Conservation (phyloP, 2,329 filamentous ascomycete genomes). For the Penicillium sumatraense region DNA sequence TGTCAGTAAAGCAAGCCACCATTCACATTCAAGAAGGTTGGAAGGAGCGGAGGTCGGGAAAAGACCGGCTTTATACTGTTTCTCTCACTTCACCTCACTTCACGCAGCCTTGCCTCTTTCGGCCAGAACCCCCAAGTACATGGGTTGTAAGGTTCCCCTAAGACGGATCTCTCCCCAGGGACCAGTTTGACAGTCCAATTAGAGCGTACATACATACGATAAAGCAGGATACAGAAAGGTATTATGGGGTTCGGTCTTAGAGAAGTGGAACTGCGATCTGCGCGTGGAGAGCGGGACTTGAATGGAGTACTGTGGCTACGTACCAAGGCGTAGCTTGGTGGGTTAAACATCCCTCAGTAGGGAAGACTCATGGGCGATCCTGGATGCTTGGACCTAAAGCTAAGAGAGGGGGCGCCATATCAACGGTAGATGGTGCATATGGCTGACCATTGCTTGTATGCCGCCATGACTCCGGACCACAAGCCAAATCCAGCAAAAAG, state of each 20-base stretch:
- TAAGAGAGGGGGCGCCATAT: not conserved
- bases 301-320: conserved; percentile 9
- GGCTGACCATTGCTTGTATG: conserved; percentile 1
- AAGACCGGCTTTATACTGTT: too few relatives aligned
- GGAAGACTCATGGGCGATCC: conserved; percentile 15
- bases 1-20: too few relatives aligned
- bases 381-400: conserved; percentile 17
- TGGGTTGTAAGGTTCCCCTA: not conserved
- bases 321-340: conserved; percentile 3
- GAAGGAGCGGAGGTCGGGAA: too few relatives aligned
- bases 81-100: too few relatives aligned
- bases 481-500: not conserved
- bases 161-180: not conserved
- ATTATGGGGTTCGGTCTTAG: conserved; percentile 3
- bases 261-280: conserved; percentile 20
- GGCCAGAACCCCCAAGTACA: not conserved
- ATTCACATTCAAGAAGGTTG: too few relatives aligned
- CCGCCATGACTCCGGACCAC: not conserved
- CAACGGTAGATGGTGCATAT: not conserved
- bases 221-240: conserved; percentile 2
- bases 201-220: conserved; percentile 2
- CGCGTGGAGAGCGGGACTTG: conserved; percentile 11
- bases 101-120: too few relatives aligned
- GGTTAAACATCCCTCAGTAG: conserved; percentile 3
- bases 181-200: not conserved